These are phyloP conservation scores for Colletotrichum sp. DNA, from an alignment of 2,329 filamentous ascomycete genomes.

Conservation along the genomic window DNA sequence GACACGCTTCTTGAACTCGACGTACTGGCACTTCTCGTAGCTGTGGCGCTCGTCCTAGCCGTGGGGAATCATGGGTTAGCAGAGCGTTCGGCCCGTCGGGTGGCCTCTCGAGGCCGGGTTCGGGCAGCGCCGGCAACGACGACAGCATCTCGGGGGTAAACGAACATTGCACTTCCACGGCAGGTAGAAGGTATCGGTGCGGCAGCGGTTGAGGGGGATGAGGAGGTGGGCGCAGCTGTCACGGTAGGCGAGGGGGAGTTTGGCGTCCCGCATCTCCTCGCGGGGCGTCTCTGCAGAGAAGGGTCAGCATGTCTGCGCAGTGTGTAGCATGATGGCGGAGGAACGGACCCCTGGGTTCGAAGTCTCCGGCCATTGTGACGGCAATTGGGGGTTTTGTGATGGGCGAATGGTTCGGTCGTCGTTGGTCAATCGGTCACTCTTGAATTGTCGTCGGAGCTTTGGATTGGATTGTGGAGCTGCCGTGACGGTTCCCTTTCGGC, in stretches of 20 bases:
- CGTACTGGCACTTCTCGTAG: constrained; percentile 99
- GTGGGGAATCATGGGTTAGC: constrained; percentile 1
- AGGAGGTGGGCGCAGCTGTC: constrained; percentile 95
- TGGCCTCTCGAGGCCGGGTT: not conserved
- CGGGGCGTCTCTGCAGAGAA: constrained; percentile 63
- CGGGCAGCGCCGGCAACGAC: not conserved
- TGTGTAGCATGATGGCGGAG: not conserved
- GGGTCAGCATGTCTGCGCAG: not conserved
- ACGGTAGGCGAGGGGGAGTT: constrained; percentile 87
- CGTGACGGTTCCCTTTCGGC: not conserved
- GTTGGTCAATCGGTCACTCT: constrained; percentile 10
- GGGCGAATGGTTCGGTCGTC: constrained; percentile 13
- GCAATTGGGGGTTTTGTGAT: constrained; percentile 12
- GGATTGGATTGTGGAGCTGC: constrained; percentile 19
- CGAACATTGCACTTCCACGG: constrained; percentile 98
- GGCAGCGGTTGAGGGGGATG: constrained; percentile 95
- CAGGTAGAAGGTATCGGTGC: constrained; percentile 88
- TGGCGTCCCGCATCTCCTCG: constrained; percentile 92
- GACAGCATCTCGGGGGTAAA: constrained; percentile 10
- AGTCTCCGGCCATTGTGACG: constrained; percentile 22
- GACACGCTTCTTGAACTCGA: constrained; percentile 97
- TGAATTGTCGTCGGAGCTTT: constrained; percentile 22
- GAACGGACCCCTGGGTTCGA: constrained; percentile 18
- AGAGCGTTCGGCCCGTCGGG: not conserved
- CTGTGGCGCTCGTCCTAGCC: constrained; percentile 89